Conservation (phyloP, 164 flowering plant genomes). For the Magnolia officinalis region DNA sequence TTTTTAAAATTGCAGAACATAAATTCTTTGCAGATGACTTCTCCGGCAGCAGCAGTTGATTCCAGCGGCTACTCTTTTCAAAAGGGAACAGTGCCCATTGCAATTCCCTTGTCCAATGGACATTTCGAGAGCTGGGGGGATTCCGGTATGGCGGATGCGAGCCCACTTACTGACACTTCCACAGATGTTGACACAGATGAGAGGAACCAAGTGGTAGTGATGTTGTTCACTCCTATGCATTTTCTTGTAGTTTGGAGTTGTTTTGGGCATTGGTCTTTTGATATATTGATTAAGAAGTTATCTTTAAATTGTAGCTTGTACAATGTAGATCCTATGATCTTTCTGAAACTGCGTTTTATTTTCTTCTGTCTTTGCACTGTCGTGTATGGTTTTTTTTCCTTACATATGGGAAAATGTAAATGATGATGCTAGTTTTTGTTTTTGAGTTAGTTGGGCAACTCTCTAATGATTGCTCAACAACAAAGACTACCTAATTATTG, state of each 20-base stretch:
- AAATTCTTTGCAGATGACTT: not conserved
- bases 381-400: too few species aligned
- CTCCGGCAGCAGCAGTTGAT: not conserved
- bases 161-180: constrained; percentile 82
- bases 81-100: constrained; percentile 30
- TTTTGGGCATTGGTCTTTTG: not conserved
- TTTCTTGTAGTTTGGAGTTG: not conserved
- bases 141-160: constrained; percentile 63
- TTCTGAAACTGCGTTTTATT: too few species aligned
- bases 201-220: constrained; percentile 44
- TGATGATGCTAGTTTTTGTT: not conserved
- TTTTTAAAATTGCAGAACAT: constrained; percentile 4
- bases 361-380: too few species aligned
- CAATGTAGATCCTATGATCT: not conserved
- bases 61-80: constrained; percentile 8
- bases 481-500: too few species aligned
- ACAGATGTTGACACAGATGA: constrained; percentile 80
- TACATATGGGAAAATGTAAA: too few species aligned
- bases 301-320: not conserved
- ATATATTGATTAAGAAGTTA: not conserved
- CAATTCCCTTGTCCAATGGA: constrained; percentile 31
- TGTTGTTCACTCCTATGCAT: not conserved
- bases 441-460: not conserved
- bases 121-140: constrained; percentile 75
- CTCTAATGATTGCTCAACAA: too few species aligned